Percentiles rank a stretch among this genome's conserved stretches.
Conservation (phyloP, 176 grass and related monocot species). For the Oryza rufipogon region DNA sequence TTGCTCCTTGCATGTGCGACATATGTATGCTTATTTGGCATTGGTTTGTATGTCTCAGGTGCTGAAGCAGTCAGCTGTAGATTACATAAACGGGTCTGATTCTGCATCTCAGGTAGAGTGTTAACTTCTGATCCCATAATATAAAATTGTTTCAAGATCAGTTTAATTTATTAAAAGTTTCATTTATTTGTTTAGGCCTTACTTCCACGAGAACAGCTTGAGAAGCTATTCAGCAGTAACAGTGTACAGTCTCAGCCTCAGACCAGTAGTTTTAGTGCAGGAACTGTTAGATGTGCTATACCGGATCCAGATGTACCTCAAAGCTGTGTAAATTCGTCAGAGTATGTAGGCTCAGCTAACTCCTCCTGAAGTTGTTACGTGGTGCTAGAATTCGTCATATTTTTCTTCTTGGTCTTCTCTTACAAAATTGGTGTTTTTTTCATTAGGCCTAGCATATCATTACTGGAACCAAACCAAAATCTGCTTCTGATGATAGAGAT, state of each 20-base stretch:
- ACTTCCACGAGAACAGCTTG: constrained; percentile 78
- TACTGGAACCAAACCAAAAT: constrained; percentile 61
- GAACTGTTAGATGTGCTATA: constrained; percentile 79
- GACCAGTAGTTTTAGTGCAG: constrained; percentile 64
- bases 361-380: constrained; percentile 14
- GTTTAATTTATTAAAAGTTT: constrained; percentile 19
- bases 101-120: constrained; percentile 63
- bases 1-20: constrained; percentile 13
- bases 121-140: constrained; percentile 33
- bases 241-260: constrained; percentile 54
- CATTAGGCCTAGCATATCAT: constrained; percentile 56
- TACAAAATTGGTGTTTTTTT: constrained; percentile 1
- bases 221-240: constrained; percentile 60
- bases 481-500: constrained; percentile 63
- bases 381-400: constrained; percentile 13
- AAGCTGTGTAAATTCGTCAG: constrained; percentile 69
- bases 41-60: constrained; percentile 54
- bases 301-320: constrained; percentile 81
- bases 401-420: constrained; percentile 14
- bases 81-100: constrained; percentile 78
- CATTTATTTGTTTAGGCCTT: constrained; percentile 62
- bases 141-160: neutral
- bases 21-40: neutral
- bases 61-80: constrained; percentile 76
- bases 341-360: constrained; percentile 62